Percentiles rank a stretch among this genome's conserved stretches.
phyloP scores from a whole-genome alignment of 148 eudicot species.

The Nyssa sinensis region DNA sequence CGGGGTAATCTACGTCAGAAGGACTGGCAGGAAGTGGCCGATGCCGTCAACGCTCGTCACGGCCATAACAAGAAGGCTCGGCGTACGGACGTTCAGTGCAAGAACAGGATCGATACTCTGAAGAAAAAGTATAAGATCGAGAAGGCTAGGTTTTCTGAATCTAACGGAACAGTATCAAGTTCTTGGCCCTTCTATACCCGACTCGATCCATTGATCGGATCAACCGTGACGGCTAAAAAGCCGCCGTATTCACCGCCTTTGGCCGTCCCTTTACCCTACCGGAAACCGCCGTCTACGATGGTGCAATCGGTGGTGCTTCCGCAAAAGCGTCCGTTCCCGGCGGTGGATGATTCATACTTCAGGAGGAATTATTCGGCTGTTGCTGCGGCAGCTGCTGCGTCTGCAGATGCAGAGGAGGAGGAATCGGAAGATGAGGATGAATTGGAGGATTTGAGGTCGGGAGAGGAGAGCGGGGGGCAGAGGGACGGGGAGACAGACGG shows the following conservation, averaged over 20 bases:
- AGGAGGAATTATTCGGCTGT: constrained; percentile 70
- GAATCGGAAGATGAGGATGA: constrained; percentile 34
- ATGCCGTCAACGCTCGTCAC: constrained; percentile 54
- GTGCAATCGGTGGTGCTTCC: constrained; percentile 39
- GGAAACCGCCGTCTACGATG: constrained; percentile 16
- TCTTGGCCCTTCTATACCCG: constrained; percentile 58
- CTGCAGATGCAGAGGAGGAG: constrained; percentile 44
- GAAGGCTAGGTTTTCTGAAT: constrained; percentile 60
- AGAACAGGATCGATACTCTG: constrained; percentile 76
- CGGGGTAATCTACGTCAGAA: constrained; percentile 75
- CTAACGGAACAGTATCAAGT: constrained; percentile 31
- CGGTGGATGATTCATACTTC: constrained; percentile 46
- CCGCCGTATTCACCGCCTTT: constrained; percentile 43
- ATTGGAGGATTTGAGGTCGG: constrained; percentile 31
- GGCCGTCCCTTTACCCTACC: constrained; percentile 45
- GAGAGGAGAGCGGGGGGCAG: constrained; percentile 11
- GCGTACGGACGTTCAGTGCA: constrained; percentile 71
- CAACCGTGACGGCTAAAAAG: constrained; percentile 31
- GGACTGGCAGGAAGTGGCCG: constrained; percentile 84
- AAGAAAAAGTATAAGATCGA: constrained; percentile 86
- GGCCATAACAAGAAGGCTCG: constrained; percentile 56
- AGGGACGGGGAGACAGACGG: constrained; percentile 41
- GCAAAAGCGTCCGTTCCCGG: constrained; percentile 49
- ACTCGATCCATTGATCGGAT: constrained; percentile 53
- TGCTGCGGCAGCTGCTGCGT: constrained; percentile 48